phyloP scores from a whole-genome alignment of 768 basidiomycete species.

The Mycena filopes region DNA sequence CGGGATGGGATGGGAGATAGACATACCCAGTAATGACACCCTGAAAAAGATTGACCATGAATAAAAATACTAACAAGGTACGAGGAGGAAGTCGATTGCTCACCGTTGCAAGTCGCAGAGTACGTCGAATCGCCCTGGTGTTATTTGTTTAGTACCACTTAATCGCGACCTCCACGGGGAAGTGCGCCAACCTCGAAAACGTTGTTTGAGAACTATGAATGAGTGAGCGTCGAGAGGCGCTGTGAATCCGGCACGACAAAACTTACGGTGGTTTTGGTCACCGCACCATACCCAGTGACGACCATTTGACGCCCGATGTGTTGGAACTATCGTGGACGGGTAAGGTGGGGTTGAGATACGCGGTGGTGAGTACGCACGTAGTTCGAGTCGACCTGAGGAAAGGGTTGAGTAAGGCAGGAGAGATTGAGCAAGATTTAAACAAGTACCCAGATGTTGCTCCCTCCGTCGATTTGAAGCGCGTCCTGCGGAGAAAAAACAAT shows the following conservation, averaged over 20 bases:
- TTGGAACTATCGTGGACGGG: constrained; percentile 31
- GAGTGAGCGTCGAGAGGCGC: background rate
- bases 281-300: constrained; percentile 38
- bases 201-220: constrained; percentile 34
- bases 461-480: constrained; percentile 41
- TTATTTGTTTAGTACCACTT: background rate
- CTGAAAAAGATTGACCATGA: constrained; percentile 5
- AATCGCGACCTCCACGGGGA: background rate
- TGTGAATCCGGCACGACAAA: background rate
- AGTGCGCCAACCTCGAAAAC: constrained; percentile 34
- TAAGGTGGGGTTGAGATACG: background rate
- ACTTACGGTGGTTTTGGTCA: constrained; percentile 36
- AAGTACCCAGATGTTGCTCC: constrained; percentile 39
- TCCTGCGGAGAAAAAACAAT: constrained; percentile 29
- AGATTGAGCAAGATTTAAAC: background rate
- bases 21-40: constrained; percentile 27
- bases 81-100: background rate
- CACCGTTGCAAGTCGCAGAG: constrained; percentile 37
- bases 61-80: background rate
- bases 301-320: constrained; percentile 40
- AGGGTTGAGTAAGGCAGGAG: background rate
- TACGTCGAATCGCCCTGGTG: constrained; percentile 29
- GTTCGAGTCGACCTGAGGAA: constrained; percentile 19
- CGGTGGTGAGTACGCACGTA: background rate
- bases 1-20: no score